A percentile compares a stretch with the other conserved stretches of the same genome.
Conservation (phyloP, 345 rosid species). For the Aquilaria malaccensis region DNA sequence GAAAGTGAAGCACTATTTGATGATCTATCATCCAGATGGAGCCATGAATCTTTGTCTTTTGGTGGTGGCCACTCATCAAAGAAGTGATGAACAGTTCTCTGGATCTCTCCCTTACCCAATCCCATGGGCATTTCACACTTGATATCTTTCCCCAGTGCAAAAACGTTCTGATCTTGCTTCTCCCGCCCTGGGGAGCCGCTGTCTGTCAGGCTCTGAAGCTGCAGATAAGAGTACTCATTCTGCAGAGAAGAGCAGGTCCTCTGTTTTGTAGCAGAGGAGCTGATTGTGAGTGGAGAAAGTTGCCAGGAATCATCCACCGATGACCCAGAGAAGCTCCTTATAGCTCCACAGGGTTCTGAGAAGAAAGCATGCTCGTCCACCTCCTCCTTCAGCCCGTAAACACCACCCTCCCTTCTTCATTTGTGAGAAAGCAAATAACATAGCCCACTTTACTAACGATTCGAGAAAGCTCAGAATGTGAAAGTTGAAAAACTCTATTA, state of each 20-base stretch:
- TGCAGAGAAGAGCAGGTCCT: constrained; percentile 30
- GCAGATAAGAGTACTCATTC: constrained; percentile 48
- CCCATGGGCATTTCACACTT: constrained; percentile 25
- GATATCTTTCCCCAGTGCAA: constrained; percentile 29
- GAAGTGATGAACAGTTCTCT: constrained; percentile 73
- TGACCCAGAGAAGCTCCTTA: constrained; percentile 48
- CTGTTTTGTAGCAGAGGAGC: constrained; percentile 42
- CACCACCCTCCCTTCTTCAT: constrained; percentile 29
- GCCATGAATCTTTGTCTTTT: constrained; percentile 49
- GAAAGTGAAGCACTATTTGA: constrained; percentile 37
- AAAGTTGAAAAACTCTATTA: not conserved
- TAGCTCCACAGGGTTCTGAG: constrained; percentile 53
- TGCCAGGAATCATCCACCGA: constrained; percentile 71
- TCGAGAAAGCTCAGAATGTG: too few relatives aligned
- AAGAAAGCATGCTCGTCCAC: constrained; percentile 65
- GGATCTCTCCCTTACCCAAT: constrained; percentile 37
- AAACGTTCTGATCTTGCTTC: constrained; percentile 27
- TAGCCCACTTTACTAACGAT: not conserved
- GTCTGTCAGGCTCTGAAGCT: constrained; percentile 40
- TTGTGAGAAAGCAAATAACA: not conserved
- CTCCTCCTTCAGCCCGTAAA: constrained; percentile 48
- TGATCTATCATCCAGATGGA: constrained; percentile 54
- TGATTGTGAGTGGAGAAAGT: constrained; percentile 52
- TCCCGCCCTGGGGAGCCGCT: constrained; percentile 18
- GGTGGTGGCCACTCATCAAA: constrained; percentile 86